A percentile compares a stretch with the other conserved stretches of the same genome.
Conservation (phyloP, 768 basidiomycete genomes). For the Porphyrellus cyaneotinctus region DNA sequence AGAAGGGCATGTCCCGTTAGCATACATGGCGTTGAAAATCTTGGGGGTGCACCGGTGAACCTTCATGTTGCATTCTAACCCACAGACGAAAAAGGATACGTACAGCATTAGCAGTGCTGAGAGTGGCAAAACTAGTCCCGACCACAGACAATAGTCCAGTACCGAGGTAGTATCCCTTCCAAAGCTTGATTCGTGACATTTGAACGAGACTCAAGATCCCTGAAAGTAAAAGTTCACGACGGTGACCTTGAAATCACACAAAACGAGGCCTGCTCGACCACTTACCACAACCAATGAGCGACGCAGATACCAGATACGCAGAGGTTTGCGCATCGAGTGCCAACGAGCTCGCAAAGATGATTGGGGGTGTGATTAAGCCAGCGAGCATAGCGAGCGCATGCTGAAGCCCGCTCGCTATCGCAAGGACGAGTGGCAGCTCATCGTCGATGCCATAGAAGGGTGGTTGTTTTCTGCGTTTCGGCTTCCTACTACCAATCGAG, state of each 20-base stretch:
- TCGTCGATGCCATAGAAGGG: slow-evolving; percentile 76
- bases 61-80: neutral
- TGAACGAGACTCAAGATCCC: slow-evolving; percentile 75
- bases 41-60: slow-evolving; percentile 24
- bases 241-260: neutral
- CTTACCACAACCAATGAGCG: slow-evolving; percentile 73
- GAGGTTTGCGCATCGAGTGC: slow-evolving; percentile 55
- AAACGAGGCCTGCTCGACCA: slow-evolving; percentile 3
- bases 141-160: slow-evolving; percentile 82
- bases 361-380: slow-evolving; percentile 79
- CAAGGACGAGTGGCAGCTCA: slow-evolving; percentile 68
- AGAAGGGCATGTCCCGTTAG: slow-evolving; percentile 70
- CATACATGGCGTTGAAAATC: slow-evolving; percentile 78
- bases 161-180: slow-evolving; percentile 62
- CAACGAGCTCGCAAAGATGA: slow-evolving; percentile 67
- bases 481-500: slow-evolving; percentile 31
- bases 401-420: slow-evolving; percentile 68
- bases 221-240: slow-evolving; percentile 21
- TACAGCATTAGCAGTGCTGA: slow-evolving; percentile 69
- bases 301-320: slow-evolving; percentile 78
- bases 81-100: slow-evolving; percentile 15
- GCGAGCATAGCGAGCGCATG: slow-evolving; percentile 82
- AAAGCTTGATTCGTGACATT: slow-evolving; percentile 66
- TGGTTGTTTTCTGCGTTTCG: slow-evolving; percentile 36
- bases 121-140: slow-evolving; percentile 75